Evolutionary conservation across 768 basidiomycete species (phyloP).

Genomic region (Agrocybe chaxingu): DNA sequence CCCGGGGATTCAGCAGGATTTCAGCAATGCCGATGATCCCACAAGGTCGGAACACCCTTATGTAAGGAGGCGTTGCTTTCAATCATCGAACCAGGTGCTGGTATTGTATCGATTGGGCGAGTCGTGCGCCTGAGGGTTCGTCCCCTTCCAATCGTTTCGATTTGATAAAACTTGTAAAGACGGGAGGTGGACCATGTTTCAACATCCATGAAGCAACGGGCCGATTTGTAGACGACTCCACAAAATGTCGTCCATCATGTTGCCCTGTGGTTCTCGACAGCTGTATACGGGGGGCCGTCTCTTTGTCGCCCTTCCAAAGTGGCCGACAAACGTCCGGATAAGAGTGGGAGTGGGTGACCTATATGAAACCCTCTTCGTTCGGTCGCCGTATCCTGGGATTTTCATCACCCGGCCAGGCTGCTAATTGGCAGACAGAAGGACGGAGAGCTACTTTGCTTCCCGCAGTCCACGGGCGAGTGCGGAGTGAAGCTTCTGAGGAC

Average conservation of each 20-base stretch:
- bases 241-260: background rate
- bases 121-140: too few species aligned
- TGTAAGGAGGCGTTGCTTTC: too few species aligned
- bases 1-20: too few species aligned
- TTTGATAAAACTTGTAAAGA: too few species aligned
- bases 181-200: too few species aligned
- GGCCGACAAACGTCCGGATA: conserved; percentile 12
- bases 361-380: background rate
- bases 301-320: conserved; percentile 6
- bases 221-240: background rate
- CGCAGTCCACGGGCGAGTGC: background rate
- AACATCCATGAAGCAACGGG: background rate
- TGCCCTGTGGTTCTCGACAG: conserved; percentile 3
- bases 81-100: too few species aligned
- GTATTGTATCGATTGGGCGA: too few species aligned
- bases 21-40: too few species aligned
- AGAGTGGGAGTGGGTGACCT: conserved; percentile 4
- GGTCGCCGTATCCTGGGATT: background rate
- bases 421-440: background rate
- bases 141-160: too few species aligned
- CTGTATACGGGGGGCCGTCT: background rate
- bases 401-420: background rate
- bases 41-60: too few species aligned
- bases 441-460: background rate
- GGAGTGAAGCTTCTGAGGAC: background rate